Evolutionary conservation across 352 stramenopile species (phyloP), one percentile per base, ranked within the genome.

Genomic region (Globisporangium nunn): DNA sequence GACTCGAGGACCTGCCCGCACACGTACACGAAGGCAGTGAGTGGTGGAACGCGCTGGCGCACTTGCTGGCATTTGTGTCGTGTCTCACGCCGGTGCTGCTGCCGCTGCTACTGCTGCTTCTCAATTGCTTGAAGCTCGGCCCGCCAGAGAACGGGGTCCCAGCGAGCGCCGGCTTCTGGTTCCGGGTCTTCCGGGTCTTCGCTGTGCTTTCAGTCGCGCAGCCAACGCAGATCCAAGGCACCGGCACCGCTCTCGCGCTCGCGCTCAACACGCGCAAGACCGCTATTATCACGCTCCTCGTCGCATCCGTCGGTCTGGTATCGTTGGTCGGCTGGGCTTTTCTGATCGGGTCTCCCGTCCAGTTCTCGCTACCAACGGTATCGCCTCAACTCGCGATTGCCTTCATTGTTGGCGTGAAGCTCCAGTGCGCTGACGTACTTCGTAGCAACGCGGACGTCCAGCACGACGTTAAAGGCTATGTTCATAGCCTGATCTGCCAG

Each of bases 291-390:
- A 28, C 2, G 4, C 0, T n/a, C 1, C 31, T 33, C 12, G 14
- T 5, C 23, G 45, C 23, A 6, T 40, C 39, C 4, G 18, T 15
- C 4, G 28, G 23, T 6, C 11, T 48, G 2, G 39, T 6, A 2
- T 18, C 12, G 4, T n/a, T 33, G 5, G 17, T 47, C 14, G 54
- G 7, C 2, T 18, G 45, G 23, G 23, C 18, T 18, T 17, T 1
- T 2, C 2, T 35, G 11, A 59, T 59, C 44, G 72, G 69, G 0
- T 74, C 72, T 49, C 69, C 69, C 4, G 39, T 78, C 1, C 69
- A 67, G 0, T 76, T 81, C 52, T 62, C 55, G 10, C 57, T 75
- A 6, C 49, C 74, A 2, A 31, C n/a, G n/a, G n/a, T n/a, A n/a
- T n/a, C n/a, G n/a, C n/a, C n/a, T n/a, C n/a, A n/a, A n/a, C n/a